Conservation (phyloP, 2,329 filamentous ascomycete species). For the Orbilia ellipsospora region DNA sequence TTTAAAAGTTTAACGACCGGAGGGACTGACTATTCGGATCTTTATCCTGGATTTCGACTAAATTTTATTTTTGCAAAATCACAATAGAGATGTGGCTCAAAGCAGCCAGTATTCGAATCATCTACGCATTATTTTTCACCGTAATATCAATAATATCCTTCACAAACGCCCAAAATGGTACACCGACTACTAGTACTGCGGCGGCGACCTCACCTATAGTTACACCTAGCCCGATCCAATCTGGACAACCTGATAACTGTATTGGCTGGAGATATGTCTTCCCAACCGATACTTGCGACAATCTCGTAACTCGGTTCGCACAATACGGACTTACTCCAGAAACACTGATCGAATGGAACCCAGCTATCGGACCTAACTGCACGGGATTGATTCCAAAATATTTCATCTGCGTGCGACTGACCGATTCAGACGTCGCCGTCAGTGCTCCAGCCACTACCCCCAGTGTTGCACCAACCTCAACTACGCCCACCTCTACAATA, state of each 20-base stretch:
- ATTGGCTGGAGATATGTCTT: constrained; percentile 30
- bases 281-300: constrained; percentile 21
- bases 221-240: constrained; percentile 10
- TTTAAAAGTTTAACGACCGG: too few species aligned
- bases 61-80: background rate
- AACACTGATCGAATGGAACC: constrained; percentile 39
- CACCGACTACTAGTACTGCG: background rate
- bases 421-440: too few species aligned
- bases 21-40: too few species aligned
- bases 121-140: background rate
- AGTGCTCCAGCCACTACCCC: background rate
- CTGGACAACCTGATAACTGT: constrained; percentile 25
- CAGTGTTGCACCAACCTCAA: background rate
- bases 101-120: background rate
- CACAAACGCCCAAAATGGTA: background rate
- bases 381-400: constrained; percentile 9
- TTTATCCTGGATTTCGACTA: background rate
- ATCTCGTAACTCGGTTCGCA: constrained; percentile 24
- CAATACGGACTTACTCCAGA: constrained; percentile 21
- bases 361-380: constrained; percentile 19
- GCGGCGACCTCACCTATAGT: background rate
- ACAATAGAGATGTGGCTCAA: background rate
- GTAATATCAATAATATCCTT: constrained; percentile 2
- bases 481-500: background rate
- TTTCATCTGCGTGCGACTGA: constrained; percentile 28